Evolutionary conservation across 2,329 filamentous ascomycete species (phyloP), one percentile per base, ranked within the genome.

Genomic region (Trichoderma semiorbis): DNA sequence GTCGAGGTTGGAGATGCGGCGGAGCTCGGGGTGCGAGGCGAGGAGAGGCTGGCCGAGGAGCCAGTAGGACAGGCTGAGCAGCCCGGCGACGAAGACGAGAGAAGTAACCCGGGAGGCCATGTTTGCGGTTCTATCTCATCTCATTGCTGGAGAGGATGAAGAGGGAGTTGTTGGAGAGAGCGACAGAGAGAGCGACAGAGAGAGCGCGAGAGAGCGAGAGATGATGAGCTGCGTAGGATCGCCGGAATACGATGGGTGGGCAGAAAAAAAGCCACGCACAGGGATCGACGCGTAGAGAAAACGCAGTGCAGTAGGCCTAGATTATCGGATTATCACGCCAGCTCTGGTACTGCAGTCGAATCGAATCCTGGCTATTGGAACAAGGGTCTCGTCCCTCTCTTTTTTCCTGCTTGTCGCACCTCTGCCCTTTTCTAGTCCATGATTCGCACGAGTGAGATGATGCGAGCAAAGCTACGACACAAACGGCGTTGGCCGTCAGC

Each of bases 1-100:
- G 7, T 68, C 71, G n/a, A 76, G 69, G 69, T 79, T 77, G 62
- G 72, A 67, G 30, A 75, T 71, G n/a, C 57, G 62, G 72, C 74
- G 67, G 74, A 77, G 69, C 74, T 75, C 53, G 74, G 74, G 28
- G 61, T 58, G 21, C 63, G 65, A 24, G 69, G 71, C 34, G 36
- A 76, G 74, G 50, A 73, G 74, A 11, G 76, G 73, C 18, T 75
- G 74, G 24, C 71, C 73, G 2, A 69, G 55, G 50, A 77, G 72
- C 64, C 77, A 66, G 61, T 72, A 70, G 36, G 73, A 32, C 10
- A 73, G 43, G 58, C 73, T 71, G 47, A 68, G 30, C 4, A 69
- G 28, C 8, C 66, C 66, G 55, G 66, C 55, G n/a, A 50, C 32
- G 66, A 69, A 50, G 43, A 69, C 26, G 55, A 69, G 36, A n/a